Evolutionary conservation across 768 basidiomycete species (phyloP), one percentile per base, ranked within the genome.

Genomic region (Clavaria fumosa): DNA sequence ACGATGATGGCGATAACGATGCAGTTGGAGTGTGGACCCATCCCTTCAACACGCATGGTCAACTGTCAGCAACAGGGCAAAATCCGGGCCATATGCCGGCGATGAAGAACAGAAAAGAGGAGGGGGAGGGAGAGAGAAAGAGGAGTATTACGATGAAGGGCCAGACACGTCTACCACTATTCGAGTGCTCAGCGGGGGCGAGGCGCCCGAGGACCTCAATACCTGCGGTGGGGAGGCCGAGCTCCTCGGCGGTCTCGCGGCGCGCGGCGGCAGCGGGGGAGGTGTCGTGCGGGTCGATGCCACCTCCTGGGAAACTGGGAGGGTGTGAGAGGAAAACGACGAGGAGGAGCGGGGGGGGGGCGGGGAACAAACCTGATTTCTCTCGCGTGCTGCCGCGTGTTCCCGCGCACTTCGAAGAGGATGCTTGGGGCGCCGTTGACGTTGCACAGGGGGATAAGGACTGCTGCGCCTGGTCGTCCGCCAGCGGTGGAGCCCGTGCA

Each of bases 401-500:
- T 70, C 11, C 70, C 71, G 45, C 83, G 65, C 22, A 85, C 70
- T 53, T 85, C 77, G 11, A 84, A 63, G 33, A 86, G 51, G 14
- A 88, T 66, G 5, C 80, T 75, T 0, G 83, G 78, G 10, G 60
- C 58, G 35, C 64, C 63, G 22, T 66, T 59, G 14, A 85, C 75
- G 48, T 86, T 85, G 56, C 82, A 85, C 35, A 85, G 60, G 0
- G 81, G 80, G 44, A 86, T 69, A 35, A 85, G 58, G 18, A 86
- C 76, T 3, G 78, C 78, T 7, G 83, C 83, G n/a, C n/a, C n/a
- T n/a, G n/a, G n/a, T n/a, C n/a, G n/a, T n/a, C n/a, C n/a, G n/a
- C n/a, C n/a, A n/a, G n/a, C n/a, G n/a, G n/a, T n/a, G n/a, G n/a
- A n/a, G n/a, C n/a, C n/a, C n/a, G n/a, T n/a, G n/a, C n/a, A n/a